phyloP scores from a whole-genome alignment of 306 rosid species.

The Urtica urens region DNA sequence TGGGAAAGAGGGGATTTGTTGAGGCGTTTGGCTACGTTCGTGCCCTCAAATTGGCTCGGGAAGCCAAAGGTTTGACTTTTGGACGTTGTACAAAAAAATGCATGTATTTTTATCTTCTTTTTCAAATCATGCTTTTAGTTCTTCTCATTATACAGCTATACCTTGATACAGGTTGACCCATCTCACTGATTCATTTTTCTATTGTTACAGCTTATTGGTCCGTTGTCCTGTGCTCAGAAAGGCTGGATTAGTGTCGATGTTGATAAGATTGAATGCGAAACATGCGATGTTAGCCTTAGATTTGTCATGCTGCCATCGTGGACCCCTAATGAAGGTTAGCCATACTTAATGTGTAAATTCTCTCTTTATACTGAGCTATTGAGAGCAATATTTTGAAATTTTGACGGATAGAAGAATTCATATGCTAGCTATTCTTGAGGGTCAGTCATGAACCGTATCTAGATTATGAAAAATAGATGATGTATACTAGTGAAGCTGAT shows the following conservation, averaged over 20 bases:
- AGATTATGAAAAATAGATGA: not conserved
- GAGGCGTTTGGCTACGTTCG: slow-evolving; percentile 88
- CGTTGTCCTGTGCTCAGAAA: slow-evolving; percentile 83
- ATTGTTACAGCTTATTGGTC: slow-evolving; percentile 47
- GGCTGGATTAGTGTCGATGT: slow-evolving; percentile 85
- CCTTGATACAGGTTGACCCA: not conserved
- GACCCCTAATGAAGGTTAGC: slow-evolving; percentile 75
- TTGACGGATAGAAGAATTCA: not conserved
- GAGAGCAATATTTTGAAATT: not conserved
- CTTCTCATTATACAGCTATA: no score
- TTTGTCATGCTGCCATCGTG: slow-evolving; percentile 46
- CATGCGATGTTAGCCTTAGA: slow-evolving; percentile 56
- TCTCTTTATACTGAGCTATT: not conserved
- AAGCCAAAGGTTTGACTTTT: slow-evolving; percentile 75
- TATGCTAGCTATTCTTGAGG: not conserved
- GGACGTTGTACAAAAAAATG: slow-evolving; percentile 4
- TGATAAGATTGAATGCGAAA: slow-evolving; percentile 80
- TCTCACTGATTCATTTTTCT: slow-evolving; percentile 8
- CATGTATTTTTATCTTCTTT: not conserved
- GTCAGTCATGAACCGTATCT: not conserved
- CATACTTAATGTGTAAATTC: slow-evolving; percentile 5
- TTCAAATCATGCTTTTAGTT: no score
- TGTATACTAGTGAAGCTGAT: no score
- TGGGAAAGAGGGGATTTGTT: slow-evolving; percentile 98
- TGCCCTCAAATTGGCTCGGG: slow-evolving; percentile 73